Conservation (phyloP, 495 filamentous ascomycete genomes). For the Xylaria castorea region DNA sequence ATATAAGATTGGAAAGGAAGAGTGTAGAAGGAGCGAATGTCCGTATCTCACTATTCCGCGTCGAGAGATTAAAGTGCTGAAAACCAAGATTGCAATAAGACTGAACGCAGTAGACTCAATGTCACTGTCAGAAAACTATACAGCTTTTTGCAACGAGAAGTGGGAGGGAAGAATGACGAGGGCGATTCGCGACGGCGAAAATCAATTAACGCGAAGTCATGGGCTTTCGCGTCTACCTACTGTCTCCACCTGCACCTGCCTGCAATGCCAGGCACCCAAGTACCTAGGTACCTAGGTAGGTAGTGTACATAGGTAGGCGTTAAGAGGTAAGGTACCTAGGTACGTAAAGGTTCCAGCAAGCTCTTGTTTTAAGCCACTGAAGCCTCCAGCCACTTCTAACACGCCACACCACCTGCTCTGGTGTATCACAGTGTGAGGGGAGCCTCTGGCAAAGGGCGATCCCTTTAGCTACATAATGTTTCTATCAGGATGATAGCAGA, state of each 20-base stretch:
- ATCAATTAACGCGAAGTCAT: constrained; percentile 45
- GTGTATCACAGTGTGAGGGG: too few species aligned
- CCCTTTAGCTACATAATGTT: neutral
- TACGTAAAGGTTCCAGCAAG: too few species aligned
- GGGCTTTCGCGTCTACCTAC: constrained; percentile 30
- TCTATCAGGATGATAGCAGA: neutral
- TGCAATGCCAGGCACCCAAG: neutral
- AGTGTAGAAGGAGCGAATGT: neutral
- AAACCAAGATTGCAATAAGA: neutral
- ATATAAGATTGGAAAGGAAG: neutral
- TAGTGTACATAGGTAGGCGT: too few species aligned
- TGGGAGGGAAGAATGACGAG: constrained; percentile 19
- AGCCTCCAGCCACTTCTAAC: too few species aligned
- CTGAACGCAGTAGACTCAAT: neutral
- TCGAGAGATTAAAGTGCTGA: neutral
- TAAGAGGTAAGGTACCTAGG: too few species aligned
- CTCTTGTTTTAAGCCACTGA: too few species aligned
- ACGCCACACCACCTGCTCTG: too few species aligned
- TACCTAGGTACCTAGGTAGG: neutral
- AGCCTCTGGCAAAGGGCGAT: too few species aligned
- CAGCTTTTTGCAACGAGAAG: neutral
- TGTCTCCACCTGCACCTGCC: neutral
- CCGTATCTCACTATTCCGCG: neutral
- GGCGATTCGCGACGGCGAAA: constrained; percentile 29
- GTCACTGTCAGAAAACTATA: neutral